Percentiles rank a stretch among this genome's conserved stretches.
phyloP scores from a whole-genome alignment of 2,329 filamentous ascomycete genomes.

The Aspergillus tubingensis region DNA sequence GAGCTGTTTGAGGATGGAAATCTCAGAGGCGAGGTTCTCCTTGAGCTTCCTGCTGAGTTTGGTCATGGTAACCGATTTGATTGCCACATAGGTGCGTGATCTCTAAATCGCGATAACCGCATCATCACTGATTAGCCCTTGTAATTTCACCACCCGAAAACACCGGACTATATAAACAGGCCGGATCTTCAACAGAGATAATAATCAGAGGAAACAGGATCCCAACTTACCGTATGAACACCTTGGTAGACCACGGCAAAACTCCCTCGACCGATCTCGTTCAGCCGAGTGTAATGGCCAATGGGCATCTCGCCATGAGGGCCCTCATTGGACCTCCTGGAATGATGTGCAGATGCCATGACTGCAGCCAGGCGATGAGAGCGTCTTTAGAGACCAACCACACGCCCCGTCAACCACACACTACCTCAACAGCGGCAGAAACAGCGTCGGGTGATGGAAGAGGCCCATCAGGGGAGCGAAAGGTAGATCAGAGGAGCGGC shows the following conservation, averaged over 20 bases:
- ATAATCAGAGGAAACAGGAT: background rate
- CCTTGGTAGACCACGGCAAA: slow-evolving; percentile 95
- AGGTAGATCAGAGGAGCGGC: slow-evolving; percentile 9
- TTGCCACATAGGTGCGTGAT: slow-evolving; percentile 79
- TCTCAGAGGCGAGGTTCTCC: slow-evolving; percentile 93
- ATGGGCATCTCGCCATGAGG: slow-evolving; percentile 49
- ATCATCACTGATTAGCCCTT: slow-evolving; percentile 15
- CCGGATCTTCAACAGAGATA: background rate
- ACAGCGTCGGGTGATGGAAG: slow-evolving; percentile 26
- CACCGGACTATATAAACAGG: background rate
- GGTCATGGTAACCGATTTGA: slow-evolving; percentile 91
- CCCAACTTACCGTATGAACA: slow-evolving; percentile 71
- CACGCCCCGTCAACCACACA: slow-evolving; percentile 35
- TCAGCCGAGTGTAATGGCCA: slow-evolving; percentile 78
- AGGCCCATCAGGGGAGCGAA: slow-evolving; percentile 38
- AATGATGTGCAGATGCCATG: slow-evolving; percentile 47
- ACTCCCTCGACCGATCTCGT: slow-evolving; percentile 94
- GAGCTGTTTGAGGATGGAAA: slow-evolving; percentile 88
- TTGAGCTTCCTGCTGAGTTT: slow-evolving; percentile 95
- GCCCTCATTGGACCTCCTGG: slow-evolving; percentile 42
- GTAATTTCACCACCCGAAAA: background rate
- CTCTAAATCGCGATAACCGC: slow-evolving; percentile 54
- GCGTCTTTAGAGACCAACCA: slow-evolving; percentile 20
- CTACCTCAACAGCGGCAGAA: slow-evolving; percentile 38
- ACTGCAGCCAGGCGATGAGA: slow-evolving; percentile 34